A percentile compares a stretch with the other conserved stretches of the same genome.
phyloP scores from a whole-genome alignment of 1,284 basidiomycete genomes.

The Hymenochaete sp. region DNA sequence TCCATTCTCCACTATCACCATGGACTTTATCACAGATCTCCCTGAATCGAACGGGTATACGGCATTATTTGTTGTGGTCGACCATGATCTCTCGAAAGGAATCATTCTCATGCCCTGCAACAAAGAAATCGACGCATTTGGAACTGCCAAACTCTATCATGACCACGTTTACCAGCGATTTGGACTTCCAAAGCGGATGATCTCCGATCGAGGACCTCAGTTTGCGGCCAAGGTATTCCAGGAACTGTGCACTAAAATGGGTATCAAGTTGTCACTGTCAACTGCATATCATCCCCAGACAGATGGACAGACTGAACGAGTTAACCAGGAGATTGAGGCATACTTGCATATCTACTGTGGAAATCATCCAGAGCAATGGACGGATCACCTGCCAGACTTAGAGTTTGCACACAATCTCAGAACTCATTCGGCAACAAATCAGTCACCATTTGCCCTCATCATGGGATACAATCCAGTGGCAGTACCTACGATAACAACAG shows the following conservation, averaged over 20 bases:
- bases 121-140: conserved; percentile 23
- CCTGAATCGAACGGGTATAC: conserved; percentile 29
- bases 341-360: conserved; percentile 18
- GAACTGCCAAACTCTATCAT: conserved; percentile 22
- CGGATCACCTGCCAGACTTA: conserved; percentile 20
- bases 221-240: conserved; percentile 27
- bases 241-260: conserved; percentile 9
- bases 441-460: too few species aligned
- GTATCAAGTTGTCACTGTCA: not conserved
- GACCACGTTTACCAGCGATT: conserved; percentile 27
- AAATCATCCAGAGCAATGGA: conserved; percentile 28
- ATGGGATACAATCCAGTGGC: too few species aligned
- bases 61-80: conserved; percentile 30
- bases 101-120: conserved; percentile 24
- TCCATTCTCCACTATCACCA: conserved; percentile 18
- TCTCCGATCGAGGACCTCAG: conserved; percentile 29
- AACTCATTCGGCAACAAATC: too few species aligned
- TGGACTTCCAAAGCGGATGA: conserved; percentile 28
- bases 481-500: too few species aligned
- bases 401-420: conserved; percentile 22
- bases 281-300: conserved; percentile 21
- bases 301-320: conserved; percentile 26
- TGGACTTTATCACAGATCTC: conserved; percentile 23
- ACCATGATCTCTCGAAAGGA: conserved; percentile 29
- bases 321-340: conserved; percentile 24